Evolutionary conservation across 176 grass and related monocot species (phyloP).

Genomic region (Alopecurus myosuroides): DNA sequence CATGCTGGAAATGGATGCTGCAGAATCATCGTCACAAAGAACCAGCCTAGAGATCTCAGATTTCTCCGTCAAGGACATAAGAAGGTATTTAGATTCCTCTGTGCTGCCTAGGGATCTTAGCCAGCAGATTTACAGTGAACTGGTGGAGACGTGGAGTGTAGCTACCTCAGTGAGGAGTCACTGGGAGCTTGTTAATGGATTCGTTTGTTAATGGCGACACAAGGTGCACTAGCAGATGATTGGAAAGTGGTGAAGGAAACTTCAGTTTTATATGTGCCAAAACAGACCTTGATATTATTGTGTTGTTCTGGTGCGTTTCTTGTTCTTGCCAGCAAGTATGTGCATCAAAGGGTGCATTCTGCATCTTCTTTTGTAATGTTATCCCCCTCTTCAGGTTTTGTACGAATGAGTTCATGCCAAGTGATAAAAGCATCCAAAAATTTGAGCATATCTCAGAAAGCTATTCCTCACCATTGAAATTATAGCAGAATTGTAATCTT

Average conservation of each 20-base stretch:
- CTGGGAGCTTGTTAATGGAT: conserved; percentile 56
- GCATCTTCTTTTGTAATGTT: neutral
- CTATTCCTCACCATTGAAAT: neutral
- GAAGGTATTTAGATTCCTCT: conserved; percentile 64
- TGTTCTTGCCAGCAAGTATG: neutral
- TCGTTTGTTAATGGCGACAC: too few species aligned
- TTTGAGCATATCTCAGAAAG: neutral
- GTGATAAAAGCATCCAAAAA: neutral
- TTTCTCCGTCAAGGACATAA: too few species aligned
- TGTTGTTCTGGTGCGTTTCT: neutral
- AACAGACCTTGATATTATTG: too few species aligned
- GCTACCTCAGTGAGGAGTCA: conserved; percentile 48
- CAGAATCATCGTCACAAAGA: neutral
- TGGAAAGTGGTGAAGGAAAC: too few species aligned
- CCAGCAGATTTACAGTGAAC: conserved; percentile 86
- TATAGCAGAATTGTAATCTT: neutral
- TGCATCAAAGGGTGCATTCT: neutral
- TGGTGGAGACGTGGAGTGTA: conserved; percentile 62
- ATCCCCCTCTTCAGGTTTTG: neutral
- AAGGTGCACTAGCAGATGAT: too few species aligned
- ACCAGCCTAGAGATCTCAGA: conserved; percentile 38
- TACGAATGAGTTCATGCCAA: neutral
- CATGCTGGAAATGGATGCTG: neutral
- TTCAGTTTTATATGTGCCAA: too few species aligned
- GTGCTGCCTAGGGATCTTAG: conserved; percentile 91